Evolutionary conservation across 129 eudicot genomes (phyloP).

Genomic region (Rutidosis leptorrhynchoides): DNA sequence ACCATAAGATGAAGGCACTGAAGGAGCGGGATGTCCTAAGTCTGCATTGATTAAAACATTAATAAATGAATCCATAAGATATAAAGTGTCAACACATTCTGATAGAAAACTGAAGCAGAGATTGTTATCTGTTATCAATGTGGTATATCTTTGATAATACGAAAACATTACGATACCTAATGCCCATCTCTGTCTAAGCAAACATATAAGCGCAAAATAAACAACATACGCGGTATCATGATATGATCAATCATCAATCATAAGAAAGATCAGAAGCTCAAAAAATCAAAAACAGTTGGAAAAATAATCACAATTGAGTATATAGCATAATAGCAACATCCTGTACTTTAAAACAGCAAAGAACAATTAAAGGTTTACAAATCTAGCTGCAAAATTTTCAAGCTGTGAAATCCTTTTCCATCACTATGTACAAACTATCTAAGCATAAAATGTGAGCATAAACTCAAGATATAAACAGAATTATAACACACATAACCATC

Average conservation of each 20-base stretch:
- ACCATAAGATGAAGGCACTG: conserved; percentile 52
- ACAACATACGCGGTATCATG: too few relatives aligned
- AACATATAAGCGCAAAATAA: too few relatives aligned
- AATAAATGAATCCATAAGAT: conserved; percentile 8
- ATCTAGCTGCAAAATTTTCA: not conserved
- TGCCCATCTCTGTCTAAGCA: too few relatives aligned
- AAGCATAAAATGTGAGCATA: not conserved
- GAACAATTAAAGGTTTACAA: too few relatives aligned
- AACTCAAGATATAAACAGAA: not conserved
- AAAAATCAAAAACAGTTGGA: too few relatives aligned
- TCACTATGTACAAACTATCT: not conserved
- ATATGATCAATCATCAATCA: not conserved
- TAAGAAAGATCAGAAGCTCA: not conserved
- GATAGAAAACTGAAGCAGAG: not conserved
- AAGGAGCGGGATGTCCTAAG: conserved; percentile 37
- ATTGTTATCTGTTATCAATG: not conserved
- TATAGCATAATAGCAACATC: too few relatives aligned
- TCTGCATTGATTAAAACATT: conserved; percentile 33
- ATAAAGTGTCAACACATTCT: not conserved
- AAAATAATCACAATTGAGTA: too few relatives aligned
- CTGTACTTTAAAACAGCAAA: too few relatives aligned
- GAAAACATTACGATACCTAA: too few relatives aligned
- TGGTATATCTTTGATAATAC: too few relatives aligned
- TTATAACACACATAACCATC: not conserved
- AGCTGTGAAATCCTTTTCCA: not conserved